Evolutionary conservation across 495 filamentous ascomycete species (phyloP).

Genomic region (Tuber calosporum): DNA sequence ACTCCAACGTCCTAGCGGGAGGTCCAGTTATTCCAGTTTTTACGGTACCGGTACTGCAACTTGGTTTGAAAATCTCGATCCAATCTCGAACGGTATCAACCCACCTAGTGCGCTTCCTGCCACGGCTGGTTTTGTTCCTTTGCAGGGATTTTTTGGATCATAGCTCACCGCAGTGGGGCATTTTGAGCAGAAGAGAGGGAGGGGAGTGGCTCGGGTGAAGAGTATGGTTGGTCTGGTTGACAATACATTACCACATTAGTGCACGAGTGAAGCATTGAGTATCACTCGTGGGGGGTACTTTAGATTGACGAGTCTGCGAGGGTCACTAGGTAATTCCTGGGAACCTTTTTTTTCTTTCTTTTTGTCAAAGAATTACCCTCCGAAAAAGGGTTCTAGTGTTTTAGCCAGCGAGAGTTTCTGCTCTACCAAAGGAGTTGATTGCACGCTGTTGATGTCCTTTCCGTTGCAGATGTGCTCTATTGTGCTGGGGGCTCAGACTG

Average conservation of each 20-base stretch:
- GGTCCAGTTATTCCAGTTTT: too few relatives aligned
- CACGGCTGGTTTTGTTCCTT: not conserved
- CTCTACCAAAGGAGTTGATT: not conserved
- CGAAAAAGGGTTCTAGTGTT: not conserved
- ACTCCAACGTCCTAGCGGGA: too few relatives aligned
- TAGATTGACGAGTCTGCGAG: not conserved
- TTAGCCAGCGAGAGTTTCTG: not conserved
- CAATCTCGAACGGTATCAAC: not conserved
- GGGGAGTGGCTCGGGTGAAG: not conserved
- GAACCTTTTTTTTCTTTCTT: not conserved
- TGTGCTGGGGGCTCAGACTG: not conserved
- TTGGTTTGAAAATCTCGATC: not conserved
- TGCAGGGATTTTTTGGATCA: not conserved
- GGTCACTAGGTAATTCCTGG: not conserved
- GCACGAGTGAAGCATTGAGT: not conserved
- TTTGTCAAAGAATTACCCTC: not conserved
- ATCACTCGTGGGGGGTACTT: not conserved
- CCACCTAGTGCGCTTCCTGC: not conserved
- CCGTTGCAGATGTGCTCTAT: not conserved
- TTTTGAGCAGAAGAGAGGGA: not conserved
- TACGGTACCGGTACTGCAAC: not conserved
- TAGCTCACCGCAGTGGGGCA: not conserved
- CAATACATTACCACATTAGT: not conserved
- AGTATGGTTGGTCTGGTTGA: not conserved
- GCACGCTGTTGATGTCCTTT: not conserved